Evolutionary conservation across 306 rosid species (phyloP), one percentile per base, ranked within the genome.

Genomic region (Corylus americana): DNA sequence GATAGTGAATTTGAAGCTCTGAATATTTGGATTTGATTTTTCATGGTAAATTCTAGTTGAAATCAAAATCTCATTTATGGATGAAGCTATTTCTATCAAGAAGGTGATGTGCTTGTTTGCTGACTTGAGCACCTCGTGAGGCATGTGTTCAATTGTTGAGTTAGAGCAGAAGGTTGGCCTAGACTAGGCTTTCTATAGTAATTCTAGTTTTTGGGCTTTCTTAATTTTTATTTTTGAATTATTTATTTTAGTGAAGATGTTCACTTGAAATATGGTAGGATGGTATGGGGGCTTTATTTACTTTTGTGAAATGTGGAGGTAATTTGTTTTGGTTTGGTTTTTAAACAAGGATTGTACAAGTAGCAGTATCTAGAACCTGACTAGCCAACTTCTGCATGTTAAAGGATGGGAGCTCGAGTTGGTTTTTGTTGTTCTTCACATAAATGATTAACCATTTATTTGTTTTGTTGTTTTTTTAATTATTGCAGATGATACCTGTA

Each of bases 401-500:
- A 66, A 39, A 66, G 11, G 11, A 66, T 37, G 50, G 27, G 29
- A 20, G 29, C 2, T 13, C 8, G 31, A 62, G 69, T 62, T 27
- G 42, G 47, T 27, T 16, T 16, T 47, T 27, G 47, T 8, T 20
- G 8, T 50, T 61, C n/a, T 71, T 49, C 11, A 13, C 68, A 8
- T 22, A 42, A 6, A 29, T 4, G 48, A 31, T 74, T 64, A 9
- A 6, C 27, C 12, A 25, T 8, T 7, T 48, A 48, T 53, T 48
- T 48, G 22, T 58, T 68, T 44, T 76, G 25, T 50, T 58, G 37
- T 45, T 37, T 31, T 79, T 10, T 8, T 49, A 71, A 66, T 70
- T 63, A 55, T 81, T 86, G 73, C 89, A 95, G 99, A 95, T 93
- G 99, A 95, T 93, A 80, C 99, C 99, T 2, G 97, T 95, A 10